phyloP scores from a whole-genome alignment of 2,329 filamentous ascomycete genomes.

The Pseudofabraea citricarpa region DNA sequence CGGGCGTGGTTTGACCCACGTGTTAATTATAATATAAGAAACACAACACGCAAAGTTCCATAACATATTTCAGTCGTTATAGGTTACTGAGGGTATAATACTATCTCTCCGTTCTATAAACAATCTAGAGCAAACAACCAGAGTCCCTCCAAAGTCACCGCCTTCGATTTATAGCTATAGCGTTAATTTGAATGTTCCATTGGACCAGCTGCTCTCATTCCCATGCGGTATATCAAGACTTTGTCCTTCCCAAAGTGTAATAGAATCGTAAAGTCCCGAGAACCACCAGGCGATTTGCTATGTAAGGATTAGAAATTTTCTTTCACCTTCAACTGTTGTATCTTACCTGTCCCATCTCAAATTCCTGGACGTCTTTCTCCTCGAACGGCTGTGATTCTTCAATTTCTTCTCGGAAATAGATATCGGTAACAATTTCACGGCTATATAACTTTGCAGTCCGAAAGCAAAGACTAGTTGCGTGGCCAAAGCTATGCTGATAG shows the following conservation, averaged over 20 bases:
- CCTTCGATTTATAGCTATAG: background rate
- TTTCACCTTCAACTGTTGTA: background rate
- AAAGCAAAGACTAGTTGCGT: conserved; percentile 3
- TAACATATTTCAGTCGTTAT: no score
- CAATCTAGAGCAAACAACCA: no score
- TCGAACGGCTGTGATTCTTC: no score
- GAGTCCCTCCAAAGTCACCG: no score
- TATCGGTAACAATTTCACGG: conserved; percentile 6
- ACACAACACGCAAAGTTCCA: no score
- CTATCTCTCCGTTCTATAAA: no score
- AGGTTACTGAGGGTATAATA: no score
- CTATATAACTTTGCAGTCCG: background rate
- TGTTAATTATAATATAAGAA: no score
- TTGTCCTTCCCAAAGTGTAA: background rate
- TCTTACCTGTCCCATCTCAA: background rate
- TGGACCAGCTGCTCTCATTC: background rate
- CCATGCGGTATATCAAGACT: background rate
- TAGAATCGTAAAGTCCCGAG: conserved; percentile 3
- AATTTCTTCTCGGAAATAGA: conserved; percentile 3
- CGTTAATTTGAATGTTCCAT: background rate
- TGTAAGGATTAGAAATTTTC: background rate
- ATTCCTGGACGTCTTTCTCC: background rate
- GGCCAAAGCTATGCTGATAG: conserved; percentile 1
- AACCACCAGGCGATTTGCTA: conserved; percentile 9
- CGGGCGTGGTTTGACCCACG: no score